Percentiles rank a stretch among this genome's conserved stretches.
Conservation (phyloP, 331 rosid genomes). For the Spiraea crenata region DNA sequence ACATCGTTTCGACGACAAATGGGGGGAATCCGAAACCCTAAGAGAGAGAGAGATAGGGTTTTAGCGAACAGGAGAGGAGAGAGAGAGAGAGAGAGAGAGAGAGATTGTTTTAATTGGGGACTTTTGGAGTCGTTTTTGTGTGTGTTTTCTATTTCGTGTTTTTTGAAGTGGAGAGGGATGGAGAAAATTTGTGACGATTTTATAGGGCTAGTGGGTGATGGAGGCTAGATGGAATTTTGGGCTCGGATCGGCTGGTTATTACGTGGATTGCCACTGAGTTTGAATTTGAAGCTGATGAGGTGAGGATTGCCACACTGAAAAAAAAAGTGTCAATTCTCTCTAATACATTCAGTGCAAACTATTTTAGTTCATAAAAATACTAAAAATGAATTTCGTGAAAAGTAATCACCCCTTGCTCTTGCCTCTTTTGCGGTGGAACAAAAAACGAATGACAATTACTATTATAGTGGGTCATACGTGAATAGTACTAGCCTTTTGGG, state of each 20-base stretch:
- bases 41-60: slow-evolving; percentile 18
- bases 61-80: slow-evolving; percentile 14
- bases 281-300: slow-evolving; percentile 39
- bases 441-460: too few relatives aligned
- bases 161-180: slow-evolving; percentile 16
- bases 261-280: slow-evolving; percentile 33
- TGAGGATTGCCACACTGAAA: too few relatives aligned
- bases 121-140: neutral
- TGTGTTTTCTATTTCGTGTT: too few relatives aligned
- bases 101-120: neutral
- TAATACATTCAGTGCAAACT: too few relatives aligned
- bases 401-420: too few relatives aligned
- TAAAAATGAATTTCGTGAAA: too few relatives aligned
- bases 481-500: too few relatives aligned
- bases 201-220: slow-evolving; percentile 17
- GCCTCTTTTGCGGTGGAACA: too few relatives aligned
- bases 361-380: too few relatives aligned
- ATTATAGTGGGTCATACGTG: too few relatives aligned
- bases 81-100: neutral
- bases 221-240: slow-evolving; percentile 8
- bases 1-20: slow-evolving; percentile 44
- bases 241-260: slow-evolving; percentile 38
- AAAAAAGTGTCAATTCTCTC: neutral
- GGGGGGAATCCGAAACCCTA: slow-evolving; percentile 27
- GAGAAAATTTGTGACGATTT: slow-evolving; percentile 4